A percentile compares a stretch with the other conserved stretches of the same genome.
Conservation (phyloP, 2,329 filamentous ascomycete genomes). For the Sclerotinia glacialis region DNA sequence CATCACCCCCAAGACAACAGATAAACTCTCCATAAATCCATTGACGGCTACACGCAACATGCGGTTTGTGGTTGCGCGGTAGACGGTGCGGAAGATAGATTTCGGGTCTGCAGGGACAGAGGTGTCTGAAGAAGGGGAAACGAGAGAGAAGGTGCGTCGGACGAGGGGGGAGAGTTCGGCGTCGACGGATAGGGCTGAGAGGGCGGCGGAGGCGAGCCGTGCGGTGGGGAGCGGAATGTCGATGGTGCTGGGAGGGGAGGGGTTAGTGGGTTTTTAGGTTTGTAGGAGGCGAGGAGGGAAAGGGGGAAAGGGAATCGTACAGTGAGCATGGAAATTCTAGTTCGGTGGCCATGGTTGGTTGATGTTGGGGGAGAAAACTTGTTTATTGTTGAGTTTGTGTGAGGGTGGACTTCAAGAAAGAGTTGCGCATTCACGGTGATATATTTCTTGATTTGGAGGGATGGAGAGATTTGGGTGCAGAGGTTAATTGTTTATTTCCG, state of each 20-base stretch:
- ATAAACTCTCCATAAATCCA: slow-evolving; percentile 88
- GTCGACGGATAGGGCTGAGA: slow-evolving; percentile 77
- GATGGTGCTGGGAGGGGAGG: slow-evolving; percentile 29
- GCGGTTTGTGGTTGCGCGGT: slow-evolving; percentile 86
- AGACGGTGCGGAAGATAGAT: slow-evolving; percentile 43
- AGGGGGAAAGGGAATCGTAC: slow-evolving; percentile 45
- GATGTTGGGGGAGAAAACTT: not conserved
- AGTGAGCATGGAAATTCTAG: slow-evolving; percentile 60
- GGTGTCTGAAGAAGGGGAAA: slow-evolving; percentile 31
- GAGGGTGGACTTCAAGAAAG: not conserved
- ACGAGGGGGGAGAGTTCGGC: slow-evolving; percentile 85
- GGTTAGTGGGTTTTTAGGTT: not conserved
- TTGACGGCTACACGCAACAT: slow-evolving; percentile 97
- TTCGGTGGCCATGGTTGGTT: slow-evolving; percentile 36
- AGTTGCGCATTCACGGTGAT: slow-evolving; percentile 5
- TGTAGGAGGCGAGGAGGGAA: not conserved
- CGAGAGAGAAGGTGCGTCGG: slow-evolving; percentile 63
- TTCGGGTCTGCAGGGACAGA: not conserved
- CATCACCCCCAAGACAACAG: slow-evolving; percentile 84
- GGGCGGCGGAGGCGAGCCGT: slow-evolving; percentile 73
- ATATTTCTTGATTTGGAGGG: slow-evolving; percentile 5
- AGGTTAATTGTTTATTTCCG: not conserved
- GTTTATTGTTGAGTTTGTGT: not conserved
- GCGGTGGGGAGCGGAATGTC: slow-evolving; percentile 69
- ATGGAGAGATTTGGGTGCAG: not conserved